phyloP scores from a whole-genome alignment of 2,329 filamentous ascomycete species.

The Trichoderma lentiforme region DNA sequence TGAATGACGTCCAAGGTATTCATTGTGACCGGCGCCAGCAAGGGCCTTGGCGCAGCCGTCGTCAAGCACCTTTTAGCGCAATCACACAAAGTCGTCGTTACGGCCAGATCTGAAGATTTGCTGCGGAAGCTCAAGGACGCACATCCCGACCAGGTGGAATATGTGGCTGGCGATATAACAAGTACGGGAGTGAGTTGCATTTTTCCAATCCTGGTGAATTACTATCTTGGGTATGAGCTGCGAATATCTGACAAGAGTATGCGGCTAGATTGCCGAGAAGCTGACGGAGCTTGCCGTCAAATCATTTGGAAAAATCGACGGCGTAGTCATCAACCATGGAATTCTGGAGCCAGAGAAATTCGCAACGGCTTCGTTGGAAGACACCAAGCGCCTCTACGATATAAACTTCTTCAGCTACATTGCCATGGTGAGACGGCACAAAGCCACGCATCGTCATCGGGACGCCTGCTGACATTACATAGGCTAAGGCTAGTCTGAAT shows the following conservation, averaged over 20 bases:
- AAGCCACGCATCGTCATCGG: neutral
- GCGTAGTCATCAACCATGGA: conserved; percentile 85
- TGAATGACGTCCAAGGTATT: conserved; percentile 60
- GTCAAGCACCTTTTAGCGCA: conserved; percentile 49
- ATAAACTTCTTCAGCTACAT: conserved; percentile 85
- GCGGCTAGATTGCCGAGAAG: conserved; percentile 50
- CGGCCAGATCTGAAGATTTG: conserved; percentile 51
- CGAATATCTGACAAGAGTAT: neutral
- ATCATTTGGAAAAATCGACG: conserved; percentile 72
- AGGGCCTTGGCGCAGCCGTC: conserved; percentile 59
- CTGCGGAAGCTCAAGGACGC: conserved; percentile 50
- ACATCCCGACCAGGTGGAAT: conserved; percentile 53
- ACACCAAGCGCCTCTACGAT: conserved; percentile 75
- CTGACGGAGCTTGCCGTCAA: conserved; percentile 63
- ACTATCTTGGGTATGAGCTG: neutral
- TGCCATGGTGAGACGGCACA: conserved; percentile 58
- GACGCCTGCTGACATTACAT: conserved; percentile 8
- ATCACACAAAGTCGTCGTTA: conserved; percentile 57
- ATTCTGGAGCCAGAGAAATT: conserved; percentile 73
- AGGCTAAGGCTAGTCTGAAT: conserved; percentile 70
- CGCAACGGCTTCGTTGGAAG: conserved; percentile 62
- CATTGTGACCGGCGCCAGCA: conserved; percentile 65
- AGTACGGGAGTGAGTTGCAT: conserved; percentile 43
- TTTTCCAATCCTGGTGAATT: neutral
- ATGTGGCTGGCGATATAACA: conserved; percentile 53